Percentiles rank a stretch among this genome's conserved stretches.
Evolutionary conservation across 2,329 filamentous ascomycete species (phyloP).

Genomic region (Tolypocladium sp.): DNA sequence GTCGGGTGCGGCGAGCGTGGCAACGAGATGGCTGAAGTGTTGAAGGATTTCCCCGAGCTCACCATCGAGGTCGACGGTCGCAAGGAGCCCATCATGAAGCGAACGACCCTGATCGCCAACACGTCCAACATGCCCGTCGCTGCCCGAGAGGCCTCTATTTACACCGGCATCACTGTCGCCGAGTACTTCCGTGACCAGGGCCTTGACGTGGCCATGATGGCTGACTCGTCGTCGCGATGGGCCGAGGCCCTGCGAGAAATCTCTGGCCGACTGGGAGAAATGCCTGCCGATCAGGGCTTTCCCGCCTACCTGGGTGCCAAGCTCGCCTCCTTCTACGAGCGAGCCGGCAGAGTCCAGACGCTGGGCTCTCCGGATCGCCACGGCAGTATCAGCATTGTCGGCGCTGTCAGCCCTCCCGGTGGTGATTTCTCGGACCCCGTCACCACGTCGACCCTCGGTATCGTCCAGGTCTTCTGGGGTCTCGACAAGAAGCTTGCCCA

Average conservation of each 20-base stretch:
- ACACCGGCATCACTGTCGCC: conserved; percentile 88
- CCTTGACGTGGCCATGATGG: conserved; percentile 99
- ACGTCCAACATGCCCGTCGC: conserved; percentile 99
- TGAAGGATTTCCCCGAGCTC: conserved; percentile 99
- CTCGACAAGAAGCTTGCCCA: conserved; percentile 99
- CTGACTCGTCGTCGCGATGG: conserved; percentile 96
- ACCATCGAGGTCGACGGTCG: conserved; percentile 90
- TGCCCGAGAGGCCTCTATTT: conserved; percentile 96
- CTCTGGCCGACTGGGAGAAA: conserved; percentile 96
- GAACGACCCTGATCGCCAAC: conserved; percentile 95
- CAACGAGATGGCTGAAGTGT: conserved; percentile 98
- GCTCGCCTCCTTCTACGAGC: conserved; percentile 98
- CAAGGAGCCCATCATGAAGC: conserved; percentile 99
- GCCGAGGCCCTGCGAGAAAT: conserved; percentile 97
- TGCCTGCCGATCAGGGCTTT: conserved; percentile 99
- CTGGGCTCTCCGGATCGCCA: conserved; percentile 82
- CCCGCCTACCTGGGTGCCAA: conserved; percentile 95
- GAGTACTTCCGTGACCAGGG: conserved; percentile 98
- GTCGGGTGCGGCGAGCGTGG: conserved; percentile 88
- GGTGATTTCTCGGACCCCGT: conserved; percentile 99
- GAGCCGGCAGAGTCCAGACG: conserved; percentile 77
- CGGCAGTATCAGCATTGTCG: conserved; percentile 95
- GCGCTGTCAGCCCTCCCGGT: conserved; percentile 91
- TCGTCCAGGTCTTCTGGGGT: conserved; percentile 99
- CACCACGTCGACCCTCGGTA: conserved; percentile 85